These are phyloP conservation scores for Hordeum pubiflorum DNA, from an alignment of 202 grass and related monocot species.

Conservation along the genomic window DNA sequence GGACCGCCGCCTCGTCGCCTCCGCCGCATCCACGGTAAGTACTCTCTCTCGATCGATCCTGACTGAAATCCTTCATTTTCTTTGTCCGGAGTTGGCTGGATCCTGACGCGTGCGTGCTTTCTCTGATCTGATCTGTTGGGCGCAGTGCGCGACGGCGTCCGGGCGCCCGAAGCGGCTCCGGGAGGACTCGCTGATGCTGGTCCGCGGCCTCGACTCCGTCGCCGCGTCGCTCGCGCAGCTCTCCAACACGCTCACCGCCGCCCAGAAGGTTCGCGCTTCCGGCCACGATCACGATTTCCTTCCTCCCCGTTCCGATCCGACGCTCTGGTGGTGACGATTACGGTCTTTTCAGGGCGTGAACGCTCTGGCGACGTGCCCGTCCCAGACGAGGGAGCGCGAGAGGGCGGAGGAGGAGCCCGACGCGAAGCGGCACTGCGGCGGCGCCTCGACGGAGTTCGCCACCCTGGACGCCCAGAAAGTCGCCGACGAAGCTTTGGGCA, in stretches of 20 bases:
- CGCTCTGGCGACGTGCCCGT: slow-evolving; percentile 37
- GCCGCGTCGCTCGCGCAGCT: slow-evolving; percentile 66
- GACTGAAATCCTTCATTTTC: background rate
- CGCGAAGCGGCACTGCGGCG: slow-evolving; percentile 51
- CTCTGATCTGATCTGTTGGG: background rate
- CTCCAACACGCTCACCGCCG: slow-evolving; percentile 63
- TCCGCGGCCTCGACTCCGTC: slow-evolving; percentile 84
- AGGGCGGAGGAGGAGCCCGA: slow-evolving; percentile 47
- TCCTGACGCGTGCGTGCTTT: background rate
- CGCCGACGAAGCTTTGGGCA: background rate
- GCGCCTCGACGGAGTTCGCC: slow-evolving; percentile 21
- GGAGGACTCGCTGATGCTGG: slow-evolving; percentile 73
- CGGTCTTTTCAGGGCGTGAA: slow-evolving; percentile 40
- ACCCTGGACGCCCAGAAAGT: background rate
- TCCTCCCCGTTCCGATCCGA: background rate
- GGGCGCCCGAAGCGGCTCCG: slow-evolving; percentile 68
- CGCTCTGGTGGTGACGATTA: background rate
- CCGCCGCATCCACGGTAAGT: background rate
- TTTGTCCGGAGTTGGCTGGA: background rate
- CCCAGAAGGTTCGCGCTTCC: slow-evolving; percentile 47
- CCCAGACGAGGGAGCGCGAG: slow-evolving; percentile 22
- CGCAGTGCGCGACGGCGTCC: slow-evolving; percentile 45
- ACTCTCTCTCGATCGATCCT: background rate
- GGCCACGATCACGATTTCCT: background rate
- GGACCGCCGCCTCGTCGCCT: slow-evolving; percentile 30